Base-by-base conservation (phyloP, 139 green algal genomes). In the Trebouxia sp. region DNA sequence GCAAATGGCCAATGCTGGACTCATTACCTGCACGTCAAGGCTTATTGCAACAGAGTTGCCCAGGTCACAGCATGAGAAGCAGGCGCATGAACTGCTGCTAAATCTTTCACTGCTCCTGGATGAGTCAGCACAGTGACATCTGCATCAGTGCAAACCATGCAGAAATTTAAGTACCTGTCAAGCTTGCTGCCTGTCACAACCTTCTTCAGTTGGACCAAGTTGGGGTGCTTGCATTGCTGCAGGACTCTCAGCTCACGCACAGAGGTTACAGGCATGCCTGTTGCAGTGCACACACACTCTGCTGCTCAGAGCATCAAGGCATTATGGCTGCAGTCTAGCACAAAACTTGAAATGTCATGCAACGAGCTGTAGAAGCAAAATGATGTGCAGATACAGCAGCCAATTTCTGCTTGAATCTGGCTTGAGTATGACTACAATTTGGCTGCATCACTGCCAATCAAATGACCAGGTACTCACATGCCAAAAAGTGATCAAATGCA, bases 171-270 rank as follows among this genome's bases (percentile, higher is more conserved):
- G 0, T 65, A 92, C 88, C 88, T 93, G 76, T 93, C 89, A 22
- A 83, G 62, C 70, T 89, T 87, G n/a, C 77, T 85, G 28, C 93
- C 93, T 0, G 91, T 95, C 11, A 94, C 91, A 6, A 97, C 91
- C 35, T 86, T 84, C 42, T 89, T 88, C 9, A 97, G 84, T 22
- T 85, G 43, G 35, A 97, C 92, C 37, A 97, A 87, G 83, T 94
- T 95, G 28, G 89, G 87, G 69, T 97, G 92, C 11, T 48, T 39
- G 80, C 83, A 91, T 30, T 20, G 67, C 65, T 92, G 89, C 41
- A 97, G 87, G 41, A 95, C 89, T 0, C 90, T 76, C 43, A 97
- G 76, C 90, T 97, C 93, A 0, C 93, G 86, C 12, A 95, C 80
- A 11, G 87, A 89, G 0, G 93, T 97, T 6, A 95, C 87, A 0